phyloP scores from a whole-genome alignment of 208 protist species.

The Wallacemonas sp. region DNA sequence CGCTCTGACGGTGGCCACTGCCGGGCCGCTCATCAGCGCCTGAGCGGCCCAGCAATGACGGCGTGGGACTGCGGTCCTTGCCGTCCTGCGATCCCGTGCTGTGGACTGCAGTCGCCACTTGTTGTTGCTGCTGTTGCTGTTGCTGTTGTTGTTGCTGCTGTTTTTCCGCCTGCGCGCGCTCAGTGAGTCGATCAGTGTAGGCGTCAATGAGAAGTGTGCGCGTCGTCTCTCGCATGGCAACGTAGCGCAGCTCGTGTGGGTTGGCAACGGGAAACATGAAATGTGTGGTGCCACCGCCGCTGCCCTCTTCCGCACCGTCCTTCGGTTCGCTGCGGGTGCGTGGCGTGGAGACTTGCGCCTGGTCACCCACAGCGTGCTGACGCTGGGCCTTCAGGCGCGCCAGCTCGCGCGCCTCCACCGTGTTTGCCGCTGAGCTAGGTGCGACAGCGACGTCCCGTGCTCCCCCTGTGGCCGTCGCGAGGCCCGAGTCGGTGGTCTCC shows the following conservation, averaged over 20 bases:
- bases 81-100: too few species aligned
- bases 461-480: too few species aligned
- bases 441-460: neutral
- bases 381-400: neutral
- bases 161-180: conserved; percentile 4
- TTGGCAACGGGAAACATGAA: conserved; percentile 47
- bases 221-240: conserved; percentile 14
- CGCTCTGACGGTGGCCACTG: neutral
- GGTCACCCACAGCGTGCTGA: too few species aligned
- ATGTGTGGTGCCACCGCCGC: neutral
- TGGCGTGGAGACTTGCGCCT: too few species aligned
- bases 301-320: neutral
- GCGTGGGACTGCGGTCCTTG: too few species aligned
- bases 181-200: neutral
- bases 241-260: conserved; percentile 56
- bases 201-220: conserved; percentile 14
- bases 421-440: neutral
- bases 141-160: neutral
- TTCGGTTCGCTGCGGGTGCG: too few species aligned
- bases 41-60: too few species aligned
- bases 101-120: too few species aligned
- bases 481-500: neutral
- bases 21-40: too few species aligned
- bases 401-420: neutral
- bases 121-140: neutral